Conservation (phyloP, 2,329 filamentous ascomycete genomes). For the Apiospora phragmitis region DNA sequence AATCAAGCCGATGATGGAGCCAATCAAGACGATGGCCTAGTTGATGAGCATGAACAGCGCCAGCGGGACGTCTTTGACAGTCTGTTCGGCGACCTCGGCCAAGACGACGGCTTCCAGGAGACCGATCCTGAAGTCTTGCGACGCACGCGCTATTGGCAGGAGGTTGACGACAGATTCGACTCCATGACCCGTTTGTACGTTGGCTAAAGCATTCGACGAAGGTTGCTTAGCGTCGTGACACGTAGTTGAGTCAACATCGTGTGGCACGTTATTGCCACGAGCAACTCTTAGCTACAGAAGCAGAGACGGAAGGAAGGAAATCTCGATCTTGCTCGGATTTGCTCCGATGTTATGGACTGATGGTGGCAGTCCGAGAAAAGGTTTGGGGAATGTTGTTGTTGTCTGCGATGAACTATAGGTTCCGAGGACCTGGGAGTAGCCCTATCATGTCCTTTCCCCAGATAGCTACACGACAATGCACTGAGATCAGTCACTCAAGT, state of each 20-base stretch:
- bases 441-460: not conserved
- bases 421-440: not conserved
- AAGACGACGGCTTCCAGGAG: not conserved
- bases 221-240: not conserved
- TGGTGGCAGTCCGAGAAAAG: not conserved
- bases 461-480: not conserved
- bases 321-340: not conserved
- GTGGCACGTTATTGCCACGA: not conserved
- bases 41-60: not conserved
- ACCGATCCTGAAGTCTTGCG: not conserved
- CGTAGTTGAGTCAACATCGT: not conserved
- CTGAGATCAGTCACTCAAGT: not conserved
- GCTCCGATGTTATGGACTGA: not conserved
- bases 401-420: not conserved
- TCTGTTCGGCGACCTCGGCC: not conserved
- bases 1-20: not conserved
- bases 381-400: not conserved
- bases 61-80: not conserved
- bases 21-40: not conserved
- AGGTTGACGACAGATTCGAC: not conserved
- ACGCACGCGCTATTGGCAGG: not conserved
- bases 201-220: not conserved
- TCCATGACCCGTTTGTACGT: not conserved
- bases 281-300: not conserved
- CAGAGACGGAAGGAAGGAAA: not conserved